These are phyloP conservation scores for Hanseniaspora nectarophila DNA, from an alignment of 805 yeast species.

Conservation along the genomic window DNA sequence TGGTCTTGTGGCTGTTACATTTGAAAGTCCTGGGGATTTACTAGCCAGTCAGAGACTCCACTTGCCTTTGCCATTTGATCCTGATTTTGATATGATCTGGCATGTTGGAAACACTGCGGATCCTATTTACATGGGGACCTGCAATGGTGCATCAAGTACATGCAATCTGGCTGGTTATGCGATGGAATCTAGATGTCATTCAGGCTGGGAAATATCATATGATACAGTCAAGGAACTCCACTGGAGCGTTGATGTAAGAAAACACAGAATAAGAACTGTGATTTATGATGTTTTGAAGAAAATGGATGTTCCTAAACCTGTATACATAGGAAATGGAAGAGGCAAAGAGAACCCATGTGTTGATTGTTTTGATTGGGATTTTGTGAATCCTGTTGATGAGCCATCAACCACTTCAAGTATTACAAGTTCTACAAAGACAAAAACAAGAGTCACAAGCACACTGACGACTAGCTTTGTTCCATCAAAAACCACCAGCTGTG, in stretches of 20 bases:
- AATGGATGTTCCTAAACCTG: slow-evolving; percentile 49
- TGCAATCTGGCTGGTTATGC: slow-evolving; percentile 93
- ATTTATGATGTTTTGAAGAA: slow-evolving; percentile 63
- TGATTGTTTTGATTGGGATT: slow-evolving; percentile 86
- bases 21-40: slow-evolving; percentile 87
- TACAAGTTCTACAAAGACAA: slow-evolving; percentile 23
- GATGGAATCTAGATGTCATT: slow-evolving; percentile 90
- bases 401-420: slow-evolving; percentile 31
- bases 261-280: slow-evolving; percentile 83
- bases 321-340: slow-evolving; percentile 31
- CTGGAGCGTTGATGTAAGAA: slow-evolving; percentile 77
- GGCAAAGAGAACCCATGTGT: slow-evolving; percentile 67
- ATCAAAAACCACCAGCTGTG: slow-evolving; percentile 22
- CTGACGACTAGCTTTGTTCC: slow-evolving; percentile 18
- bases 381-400: slow-evolving; percentile 34
- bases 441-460: slow-evolving; percentile 18
- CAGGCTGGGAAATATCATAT: slow-evolving; percentile 76
- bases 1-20: slow-evolving; percentile 81
- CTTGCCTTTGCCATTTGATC: slow-evolving; percentile 88
- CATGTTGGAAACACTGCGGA: slow-evolving; percentile 96
- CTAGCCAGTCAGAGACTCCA: slow-evolving; percentile 75
- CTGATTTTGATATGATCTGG: slow-evolving; percentile 75
- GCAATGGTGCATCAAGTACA: slow-evolving; percentile 82
- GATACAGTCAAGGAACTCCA: slow-evolving; percentile 83
- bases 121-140: slow-evolving; percentile 91